Percentiles rank a stretch among this genome's conserved stretches.
phyloP scores from a whole-genome alignment of 1,284 basidiomycete species.

The Heliocybe sulcata region DNA sequence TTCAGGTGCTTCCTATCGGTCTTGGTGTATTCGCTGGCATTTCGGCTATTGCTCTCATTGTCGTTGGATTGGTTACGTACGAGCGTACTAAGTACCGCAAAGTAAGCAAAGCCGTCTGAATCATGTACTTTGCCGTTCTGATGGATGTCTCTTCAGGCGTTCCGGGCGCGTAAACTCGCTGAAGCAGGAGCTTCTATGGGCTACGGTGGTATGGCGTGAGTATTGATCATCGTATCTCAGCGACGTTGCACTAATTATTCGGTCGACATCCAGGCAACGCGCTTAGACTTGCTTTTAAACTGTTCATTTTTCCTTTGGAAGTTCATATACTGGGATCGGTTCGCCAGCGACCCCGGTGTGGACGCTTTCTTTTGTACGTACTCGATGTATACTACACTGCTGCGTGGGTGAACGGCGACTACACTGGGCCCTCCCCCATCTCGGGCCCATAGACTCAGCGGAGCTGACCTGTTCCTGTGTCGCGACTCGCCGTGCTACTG shows the following conservation, averaged over 20 bases:
- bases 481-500: no score
- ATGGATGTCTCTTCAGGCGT: conserved; percentile 39
- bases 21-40: conserved; percentile 77
- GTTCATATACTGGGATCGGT: neutral
- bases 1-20: conserved; percentile 74
- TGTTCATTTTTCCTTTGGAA: neutral
- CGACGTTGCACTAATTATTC: neutral
- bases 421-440: neutral
- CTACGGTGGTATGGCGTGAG: conserved; percentile 55
- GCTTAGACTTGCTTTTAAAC: neutral
- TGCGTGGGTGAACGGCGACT: neutral
- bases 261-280: neutral
- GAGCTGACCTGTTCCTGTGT: no score
- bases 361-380: neutral
- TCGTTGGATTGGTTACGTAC: conserved; percentile 76
- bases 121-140: neutral
- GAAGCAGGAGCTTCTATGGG: conserved; percentile 54
- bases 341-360: neutral
- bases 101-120: conserved; percentile 31
- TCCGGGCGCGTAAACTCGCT: conserved; percentile 66
- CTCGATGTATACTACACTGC: conserved; percentile 1
- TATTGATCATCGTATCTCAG: conserved; percentile 6
- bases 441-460: no score
- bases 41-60: conserved; percentile 68
- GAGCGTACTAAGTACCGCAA: conserved; percentile 78